Evolutionary conservation across 371 early-diverging fungal species (phyloP), one percentile per base, ranked within the genome.

Genomic region (Haplosporangium sp.): DNA sequence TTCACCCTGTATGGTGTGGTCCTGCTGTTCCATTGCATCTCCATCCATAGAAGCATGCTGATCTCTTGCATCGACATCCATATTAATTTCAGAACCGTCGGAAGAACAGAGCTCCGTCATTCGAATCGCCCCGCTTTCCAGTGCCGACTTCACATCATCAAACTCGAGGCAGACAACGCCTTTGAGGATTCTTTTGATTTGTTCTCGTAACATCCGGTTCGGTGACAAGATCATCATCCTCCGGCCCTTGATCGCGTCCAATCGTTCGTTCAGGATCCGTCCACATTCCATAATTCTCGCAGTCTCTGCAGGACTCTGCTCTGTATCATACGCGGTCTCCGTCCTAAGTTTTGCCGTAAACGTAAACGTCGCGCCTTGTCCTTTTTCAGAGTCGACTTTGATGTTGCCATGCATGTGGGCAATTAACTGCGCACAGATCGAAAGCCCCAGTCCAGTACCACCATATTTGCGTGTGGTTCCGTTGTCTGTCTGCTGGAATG

Each of bases 381-480:
- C 85, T 29, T 86, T 84, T 18, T 75, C 83, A 23, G 87, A 86
- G 1, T 82, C 77, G 1, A 89, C 89, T 18, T 81, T 74, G n/a
- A 89, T 85, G 13, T 71, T 69, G 20, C 89, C 91, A 37, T 85
- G 81, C 89, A 89, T 87, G 8, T 86, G 74, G 6, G 83, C 74
- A 9, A 87, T 86, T 16, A 90, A 60, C 56, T 85, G 84, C 11
- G 86, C 67, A 67, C 87, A 86, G 42, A 90, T 89, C 29, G 85
- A 83, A 5, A 90, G 74, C 0, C 90, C 90, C 9, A 90, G 82
- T 16, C 90, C 90, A 2, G 89, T 88, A 4, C 91, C 91, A 41
- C 89, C 89, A 61, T 86, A 89, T 62, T 84, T 86, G n/a, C 88
- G 86, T 53, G 87, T 87, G 5, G 87, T 87, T 14, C 87, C 86